phyloP scores from a whole-genome alignment of 2,329 filamentous ascomycete species.

The Chalaropsis thielavioides region DNA sequence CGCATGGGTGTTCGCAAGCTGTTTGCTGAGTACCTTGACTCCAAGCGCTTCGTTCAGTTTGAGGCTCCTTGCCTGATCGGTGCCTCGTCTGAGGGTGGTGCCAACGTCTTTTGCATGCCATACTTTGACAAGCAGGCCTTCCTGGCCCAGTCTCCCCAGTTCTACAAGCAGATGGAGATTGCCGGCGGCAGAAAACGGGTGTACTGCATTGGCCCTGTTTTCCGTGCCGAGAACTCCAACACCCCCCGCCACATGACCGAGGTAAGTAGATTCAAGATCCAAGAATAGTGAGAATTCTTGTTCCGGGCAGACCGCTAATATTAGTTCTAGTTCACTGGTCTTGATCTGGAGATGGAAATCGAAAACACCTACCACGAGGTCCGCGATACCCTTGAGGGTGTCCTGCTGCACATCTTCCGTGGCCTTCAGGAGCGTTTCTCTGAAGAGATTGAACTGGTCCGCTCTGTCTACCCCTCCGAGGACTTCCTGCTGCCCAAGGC shows the following conservation, averaged over 20 bases:
- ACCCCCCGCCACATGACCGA: slow-evolving; percentile 76
- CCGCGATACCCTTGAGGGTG: slow-evolving; percentile 53
- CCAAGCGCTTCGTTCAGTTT: slow-evolving; percentile 64
- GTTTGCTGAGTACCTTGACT: slow-evolving; percentile 66
- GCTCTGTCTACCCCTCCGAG: slow-evolving; percentile 61
- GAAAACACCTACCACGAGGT: slow-evolving; percentile 66
- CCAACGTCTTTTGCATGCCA: slow-evolving; percentile 76
- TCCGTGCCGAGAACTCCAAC: slow-evolving; percentile 75
- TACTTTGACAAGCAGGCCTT: slow-evolving; percentile 80
- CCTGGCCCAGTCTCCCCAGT: slow-evolving; percentile 67
- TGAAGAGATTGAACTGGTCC: slow-evolving; percentile 57
- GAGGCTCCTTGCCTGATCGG: slow-evolving; percentile 83
- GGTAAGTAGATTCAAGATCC: neutral
- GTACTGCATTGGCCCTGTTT: slow-evolving; percentile 66
- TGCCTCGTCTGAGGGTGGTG: slow-evolving; percentile 81
- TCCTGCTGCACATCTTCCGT: slow-evolving; percentile 67
- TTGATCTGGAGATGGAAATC: slow-evolving; percentile 85
- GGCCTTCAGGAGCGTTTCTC: slow-evolving; percentile 53
- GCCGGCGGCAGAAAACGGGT: slow-evolving; percentile 64
- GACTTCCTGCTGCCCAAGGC: slow-evolving; percentile 59
- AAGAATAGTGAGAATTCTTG: slow-evolving; percentile 24
- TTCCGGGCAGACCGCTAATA: neutral
- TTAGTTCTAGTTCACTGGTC: slow-evolving; percentile 52
- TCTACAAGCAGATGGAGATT: slow-evolving; percentile 81
- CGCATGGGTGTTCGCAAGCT: slow-evolving; percentile 48